Evolutionary conservation across 2,329 filamentous ascomycete species (phyloP), one percentile per base, ranked within the genome.

Genomic region (Aspergillus persii): DNA sequence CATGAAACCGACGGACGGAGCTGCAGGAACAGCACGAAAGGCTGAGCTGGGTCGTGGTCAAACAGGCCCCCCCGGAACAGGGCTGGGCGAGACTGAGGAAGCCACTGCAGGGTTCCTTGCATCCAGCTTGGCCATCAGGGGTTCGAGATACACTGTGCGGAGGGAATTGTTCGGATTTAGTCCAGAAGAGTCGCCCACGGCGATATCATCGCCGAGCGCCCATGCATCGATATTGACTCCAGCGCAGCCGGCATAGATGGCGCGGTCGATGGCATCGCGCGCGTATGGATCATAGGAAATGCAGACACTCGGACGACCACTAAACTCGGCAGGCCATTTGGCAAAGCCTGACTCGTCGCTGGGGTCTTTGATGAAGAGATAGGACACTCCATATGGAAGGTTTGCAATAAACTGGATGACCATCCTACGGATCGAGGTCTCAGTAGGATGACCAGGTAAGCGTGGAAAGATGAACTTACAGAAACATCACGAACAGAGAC

Each of bases 11-110:
- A 52, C 1, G 66, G 64, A 31, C 64, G 64, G 7, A 68, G 54
- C 53, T 72, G 63, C 47, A 74, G 49, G 3, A 69, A 57, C 6
- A 74, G 61, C 33, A 64, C 58, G 41, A 71, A 71, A 2, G 66
- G 53, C 15, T 53, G 61, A 3, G 39, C 15, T 0, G 62, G 47
- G 15, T 66, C 52, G 4, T 58, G 23, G 2, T 59, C 59, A 7
- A 65, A 63, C 4, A 66, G 18, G 0, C 18, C 64, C 62, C 11
- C 50, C 46, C 7, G 48, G 26, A 1, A 18, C 36, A 4, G 41
- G 15, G 4, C 33, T 33, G 5, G 3, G 12, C 8, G 54, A 29
- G 3, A 47, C 30, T 12, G 46, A 59, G 39, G 12, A 44, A 39
- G 15, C 29, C 50, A 47, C 47, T 6, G 47, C 36, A 36, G 53